These are phyloP conservation scores for Chaetomiaceae sp. DNA, from an alignment of 2,329 filamentous ascomycete genomes.

Conservation along the genomic window DNA sequence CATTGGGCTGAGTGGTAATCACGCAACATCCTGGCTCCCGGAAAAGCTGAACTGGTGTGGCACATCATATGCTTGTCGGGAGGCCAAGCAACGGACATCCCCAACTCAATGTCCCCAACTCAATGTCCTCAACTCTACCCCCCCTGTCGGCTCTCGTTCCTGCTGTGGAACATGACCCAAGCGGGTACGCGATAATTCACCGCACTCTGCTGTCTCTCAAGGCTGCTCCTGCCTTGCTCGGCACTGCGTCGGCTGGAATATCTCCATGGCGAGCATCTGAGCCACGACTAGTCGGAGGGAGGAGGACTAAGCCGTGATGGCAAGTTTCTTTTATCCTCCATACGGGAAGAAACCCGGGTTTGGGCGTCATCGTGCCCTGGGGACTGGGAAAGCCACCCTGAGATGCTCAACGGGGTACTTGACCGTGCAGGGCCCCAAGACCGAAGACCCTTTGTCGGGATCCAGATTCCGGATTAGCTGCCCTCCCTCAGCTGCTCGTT, in stretches of 20 bases:
- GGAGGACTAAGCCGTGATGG: neutral
- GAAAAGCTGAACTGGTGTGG: constrained; percentile 1
- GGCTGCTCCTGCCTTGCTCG: neutral
- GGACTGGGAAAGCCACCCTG: constrained; percentile 15
- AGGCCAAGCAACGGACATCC: constrained; percentile 25
- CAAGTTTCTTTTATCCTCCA: neutral
- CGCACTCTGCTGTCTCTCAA: constrained; percentile 8
- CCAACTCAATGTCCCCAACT: constrained; percentile 24
- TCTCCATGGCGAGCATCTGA: neutral
- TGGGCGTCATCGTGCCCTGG: constrained; percentile 6
- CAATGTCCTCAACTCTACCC: neutral
- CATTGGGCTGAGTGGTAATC: neutral
- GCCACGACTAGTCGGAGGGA: neutral
- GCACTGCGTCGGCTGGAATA: no score
- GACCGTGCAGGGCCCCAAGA: neutral
- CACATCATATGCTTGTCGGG: constrained; percentile 15
- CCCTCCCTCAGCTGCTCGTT: neutral
- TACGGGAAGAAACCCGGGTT: constrained; percentile 13
- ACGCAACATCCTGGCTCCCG: neutral
- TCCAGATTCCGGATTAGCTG: neutral
- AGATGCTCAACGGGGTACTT: neutral
- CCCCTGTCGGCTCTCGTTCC: constrained; percentile 4
- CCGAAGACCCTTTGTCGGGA: neutral
- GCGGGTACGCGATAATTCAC: constrained; percentile 13
- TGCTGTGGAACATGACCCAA: constrained; percentile 17